phyloP scores from a whole-genome alignment of 2,329 filamentous ascomycete genomes.

The Helotiales sp. region DNA sequence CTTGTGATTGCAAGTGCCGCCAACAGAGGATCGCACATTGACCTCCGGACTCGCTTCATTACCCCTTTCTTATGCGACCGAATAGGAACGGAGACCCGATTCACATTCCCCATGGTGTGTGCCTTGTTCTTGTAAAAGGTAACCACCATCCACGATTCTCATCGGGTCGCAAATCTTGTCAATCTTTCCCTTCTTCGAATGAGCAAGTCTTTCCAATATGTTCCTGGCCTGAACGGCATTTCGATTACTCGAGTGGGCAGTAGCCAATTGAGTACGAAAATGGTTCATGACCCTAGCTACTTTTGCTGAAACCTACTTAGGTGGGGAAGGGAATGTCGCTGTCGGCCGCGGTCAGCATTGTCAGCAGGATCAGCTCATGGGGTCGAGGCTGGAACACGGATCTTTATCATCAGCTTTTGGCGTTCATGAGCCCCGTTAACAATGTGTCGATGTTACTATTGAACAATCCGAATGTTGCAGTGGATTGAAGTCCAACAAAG shows the following conservation, averaged over 20 bases:
- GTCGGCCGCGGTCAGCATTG: not conserved
- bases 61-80: not conserved
- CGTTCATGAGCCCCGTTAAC: not conserved
- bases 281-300: not conserved
- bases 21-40: too few relatives aligned
- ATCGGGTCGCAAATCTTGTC: not conserved
- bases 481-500: not conserved
- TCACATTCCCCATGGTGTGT: not conserved
- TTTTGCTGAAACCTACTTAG: not conserved
- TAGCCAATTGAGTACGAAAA: not conserved
- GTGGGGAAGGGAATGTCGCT: not conserved
- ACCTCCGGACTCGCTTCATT: not conserved
- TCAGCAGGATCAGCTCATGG: not conserved
- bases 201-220: not conserved
- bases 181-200: not conserved
- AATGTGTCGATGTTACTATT: not conserved
- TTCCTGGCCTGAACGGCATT: not conserved
- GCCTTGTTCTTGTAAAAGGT: too few relatives aligned
- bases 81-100: not conserved
- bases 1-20: too few relatives aligned
- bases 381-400: not conserved
- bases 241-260: not conserved
- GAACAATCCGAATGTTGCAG: not conserved
- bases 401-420: not conserved
- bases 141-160: too few relatives aligned